Percentiles rank a stretch among this genome's conserved stretches.
Conservation (phyloP, 2,329 filamentous ascomycete species). For the Pyrenophora graminea region DNA sequence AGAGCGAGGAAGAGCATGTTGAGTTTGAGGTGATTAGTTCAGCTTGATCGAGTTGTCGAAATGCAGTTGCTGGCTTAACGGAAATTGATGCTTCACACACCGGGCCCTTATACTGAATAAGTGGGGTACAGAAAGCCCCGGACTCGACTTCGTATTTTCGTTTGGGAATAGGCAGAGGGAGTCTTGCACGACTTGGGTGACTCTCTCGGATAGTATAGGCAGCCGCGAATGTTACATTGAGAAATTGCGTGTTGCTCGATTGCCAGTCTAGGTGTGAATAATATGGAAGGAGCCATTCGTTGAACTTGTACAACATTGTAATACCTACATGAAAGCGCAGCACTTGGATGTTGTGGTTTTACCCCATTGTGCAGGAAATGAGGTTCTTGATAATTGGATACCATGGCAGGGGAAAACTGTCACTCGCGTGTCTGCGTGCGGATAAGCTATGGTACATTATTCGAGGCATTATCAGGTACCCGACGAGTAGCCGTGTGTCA, state of each 20-base stretch:
- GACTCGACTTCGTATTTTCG: no score
- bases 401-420: conserved; percentile 7
- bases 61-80: not conserved
- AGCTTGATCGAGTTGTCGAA: not conserved
- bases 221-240: no score
- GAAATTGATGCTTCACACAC: not conserved
- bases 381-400: not conserved
- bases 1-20: conserved; percentile 33
- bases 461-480: not conserved
- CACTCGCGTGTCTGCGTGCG: conserved; percentile 12
- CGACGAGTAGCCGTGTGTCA: not conserved
- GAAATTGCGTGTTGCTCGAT: no score
- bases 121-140: not conserved
- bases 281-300: no score
- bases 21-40: not conserved
- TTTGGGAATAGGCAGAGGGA: no score
- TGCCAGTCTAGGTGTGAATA: no score
- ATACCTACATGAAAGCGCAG: no score
- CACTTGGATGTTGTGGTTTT: no score
- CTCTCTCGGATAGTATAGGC: no score
- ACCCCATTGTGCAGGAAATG: not conserved
- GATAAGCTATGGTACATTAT: not conserved
- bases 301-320: no score
- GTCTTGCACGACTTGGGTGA: no score
- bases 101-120: no score